These are phyloP conservation scores for Penicillium sp. DNA, from an alignment of 2,329 filamentous ascomycete species.

Conservation along the genomic window DNA sequence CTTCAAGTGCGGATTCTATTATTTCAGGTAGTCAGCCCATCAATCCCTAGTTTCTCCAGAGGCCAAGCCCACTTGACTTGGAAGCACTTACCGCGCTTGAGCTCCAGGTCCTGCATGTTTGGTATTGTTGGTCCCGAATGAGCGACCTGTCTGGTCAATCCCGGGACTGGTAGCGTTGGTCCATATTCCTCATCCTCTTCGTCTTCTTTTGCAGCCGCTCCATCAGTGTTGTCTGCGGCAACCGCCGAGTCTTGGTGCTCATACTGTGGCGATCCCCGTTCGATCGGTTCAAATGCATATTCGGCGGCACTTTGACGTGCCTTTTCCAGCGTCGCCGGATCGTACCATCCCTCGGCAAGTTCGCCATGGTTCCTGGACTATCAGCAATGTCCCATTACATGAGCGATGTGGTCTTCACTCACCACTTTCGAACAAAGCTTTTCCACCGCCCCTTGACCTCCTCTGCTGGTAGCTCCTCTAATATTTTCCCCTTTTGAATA, in stretches of 20 bases:
- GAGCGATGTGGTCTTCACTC: slow-evolving; percentile 25
- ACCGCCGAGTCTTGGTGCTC: slow-evolving; percentile 12
- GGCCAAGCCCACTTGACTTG: background rate
- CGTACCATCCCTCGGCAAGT: slow-evolving; percentile 88
- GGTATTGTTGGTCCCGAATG: slow-evolving; percentile 59
- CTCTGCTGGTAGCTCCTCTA: slow-evolving; percentile 64
- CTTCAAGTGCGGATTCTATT: slow-evolving; percentile 28
- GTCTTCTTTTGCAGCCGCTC: slow-evolving; percentile 10
- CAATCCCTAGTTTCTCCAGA: background rate
- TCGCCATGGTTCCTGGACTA: slow-evolving; percentile 70
- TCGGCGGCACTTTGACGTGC: slow-evolving; percentile 35
- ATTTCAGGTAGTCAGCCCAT: background rate
- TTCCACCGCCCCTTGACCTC: slow-evolving; percentile 85
- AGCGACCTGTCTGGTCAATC: slow-evolving; percentile 8
- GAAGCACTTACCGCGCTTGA: slow-evolving; percentile 39
- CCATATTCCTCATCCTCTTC: slow-evolving; percentile 51
- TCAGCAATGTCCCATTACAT: slow-evolving; percentile 37
- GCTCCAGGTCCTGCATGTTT: slow-evolving; percentile 64
- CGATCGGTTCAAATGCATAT: background rate
- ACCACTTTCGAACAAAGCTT: slow-evolving; percentile 86
- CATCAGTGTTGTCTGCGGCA: slow-evolving; percentile 1
- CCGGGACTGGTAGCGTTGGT: slow-evolving; percentile 42
- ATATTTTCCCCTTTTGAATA: slow-evolving; percentile 71
- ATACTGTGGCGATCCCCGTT: slow-evolving; percentile 20
- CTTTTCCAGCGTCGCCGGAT: slow-evolving; percentile 62